Conservation (phyloP, 2,329 filamentous ascomycete species). For the Epichloe hybrida region DNA sequence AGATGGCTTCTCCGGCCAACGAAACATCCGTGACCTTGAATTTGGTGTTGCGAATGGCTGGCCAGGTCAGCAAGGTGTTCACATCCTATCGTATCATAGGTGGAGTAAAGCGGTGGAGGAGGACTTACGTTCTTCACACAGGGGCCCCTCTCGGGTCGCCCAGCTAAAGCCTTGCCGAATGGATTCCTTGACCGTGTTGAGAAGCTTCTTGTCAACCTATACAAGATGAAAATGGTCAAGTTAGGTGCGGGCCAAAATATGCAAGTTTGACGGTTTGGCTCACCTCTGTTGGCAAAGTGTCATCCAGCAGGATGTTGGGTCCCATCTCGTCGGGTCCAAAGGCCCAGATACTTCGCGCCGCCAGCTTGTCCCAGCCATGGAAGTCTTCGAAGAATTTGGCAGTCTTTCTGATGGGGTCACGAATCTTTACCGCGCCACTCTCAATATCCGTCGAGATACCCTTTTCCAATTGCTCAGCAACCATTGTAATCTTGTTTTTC, state of each 20-base stretch:
- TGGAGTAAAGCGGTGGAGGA: neutral
- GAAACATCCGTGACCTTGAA: slow-evolving; percentile 90
- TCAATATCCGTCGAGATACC: slow-evolving; percentile 95
- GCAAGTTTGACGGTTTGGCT: slow-evolving; percentile 12
- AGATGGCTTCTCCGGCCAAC: slow-evolving; percentile 81
- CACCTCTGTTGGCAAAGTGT: slow-evolving; percentile 81
- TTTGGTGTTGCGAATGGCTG: slow-evolving; percentile 92
- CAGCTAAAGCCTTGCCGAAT: slow-evolving; percentile 94
- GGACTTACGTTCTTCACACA: slow-evolving; percentile 88
- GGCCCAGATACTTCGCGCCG: slow-evolving; percentile 92
- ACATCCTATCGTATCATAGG: neutral
- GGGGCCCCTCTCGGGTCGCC: slow-evolving; percentile 86
- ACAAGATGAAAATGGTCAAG: neutral
- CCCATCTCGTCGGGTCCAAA: slow-evolving; percentile 93
- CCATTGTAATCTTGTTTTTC: slow-evolving; percentile 98
- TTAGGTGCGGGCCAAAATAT: neutral
- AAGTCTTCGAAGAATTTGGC: slow-evolving; percentile 96
- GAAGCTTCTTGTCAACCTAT: slow-evolving; percentile 78
- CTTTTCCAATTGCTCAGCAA: slow-evolving; percentile 88
- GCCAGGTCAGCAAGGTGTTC: slow-evolving; percentile 3
- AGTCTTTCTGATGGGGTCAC: slow-evolving; percentile 81
- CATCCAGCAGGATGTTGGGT: slow-evolving; percentile 91
- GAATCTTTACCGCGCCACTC: slow-evolving; percentile 76
- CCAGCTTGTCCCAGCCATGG: slow-evolving; percentile 92
- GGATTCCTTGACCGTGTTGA: slow-evolving; percentile 78